Evolutionary conservation across 1,139 yeast genomes (phyloP).

Genomic region (Hyphopichia pseudoburtonii): DNA sequence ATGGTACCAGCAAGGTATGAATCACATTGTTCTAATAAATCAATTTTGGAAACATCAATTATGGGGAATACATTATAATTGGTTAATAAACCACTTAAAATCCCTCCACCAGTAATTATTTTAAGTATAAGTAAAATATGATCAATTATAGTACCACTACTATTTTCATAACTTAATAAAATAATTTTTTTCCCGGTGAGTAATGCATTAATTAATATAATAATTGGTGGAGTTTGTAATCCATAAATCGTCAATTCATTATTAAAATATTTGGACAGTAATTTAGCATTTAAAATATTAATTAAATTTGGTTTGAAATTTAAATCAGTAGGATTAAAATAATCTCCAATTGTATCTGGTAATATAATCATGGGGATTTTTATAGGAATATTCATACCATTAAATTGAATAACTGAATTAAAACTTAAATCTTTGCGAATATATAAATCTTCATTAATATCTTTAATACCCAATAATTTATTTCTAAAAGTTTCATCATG

Average conservation of each 20-base stretch:
- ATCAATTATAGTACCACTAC: slow-evolving; percentile 57
- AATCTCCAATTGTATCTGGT: slow-evolving; percentile 47
- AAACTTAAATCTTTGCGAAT: slow-evolving; percentile 47
- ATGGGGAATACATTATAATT: slow-evolving; percentile 58
- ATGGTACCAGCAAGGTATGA: slow-evolving; percentile 67
- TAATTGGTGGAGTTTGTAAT: slow-evolving; percentile 56
- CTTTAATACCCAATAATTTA: slow-evolving; percentile 32
- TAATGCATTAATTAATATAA: slow-evolving; percentile 55
- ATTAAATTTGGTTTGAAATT: slow-evolving; percentile 45
- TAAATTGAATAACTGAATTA: slow-evolving; percentile 38
- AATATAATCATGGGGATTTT: slow-evolving; percentile 42
- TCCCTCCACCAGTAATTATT: slow-evolving; percentile 59
- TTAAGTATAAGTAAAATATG: slow-evolving; percentile 53
- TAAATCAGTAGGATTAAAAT: slow-evolving; percentile 46
- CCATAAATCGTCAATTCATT: slow-evolving; percentile 54
- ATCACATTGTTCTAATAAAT: slow-evolving; percentile 50
- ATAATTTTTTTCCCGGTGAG: slow-evolving; percentile 58
- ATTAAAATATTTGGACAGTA: slow-evolving; percentile 28
- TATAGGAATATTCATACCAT: slow-evolving; percentile 44
- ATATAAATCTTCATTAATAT: slow-evolving; percentile 31
- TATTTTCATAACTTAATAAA: slow-evolving; percentile 54
- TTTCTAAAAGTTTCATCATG: slow-evolving; percentile 40
- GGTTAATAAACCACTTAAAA: slow-evolving; percentile 49
- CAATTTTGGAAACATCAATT: slow-evolving; percentile 61
- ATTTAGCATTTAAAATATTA: slow-evolving; percentile 34